These are phyloP conservation scores for Torulaspora franciscae DNA, from an alignment of 805 yeast species.

Conservation along the genomic window DNA sequence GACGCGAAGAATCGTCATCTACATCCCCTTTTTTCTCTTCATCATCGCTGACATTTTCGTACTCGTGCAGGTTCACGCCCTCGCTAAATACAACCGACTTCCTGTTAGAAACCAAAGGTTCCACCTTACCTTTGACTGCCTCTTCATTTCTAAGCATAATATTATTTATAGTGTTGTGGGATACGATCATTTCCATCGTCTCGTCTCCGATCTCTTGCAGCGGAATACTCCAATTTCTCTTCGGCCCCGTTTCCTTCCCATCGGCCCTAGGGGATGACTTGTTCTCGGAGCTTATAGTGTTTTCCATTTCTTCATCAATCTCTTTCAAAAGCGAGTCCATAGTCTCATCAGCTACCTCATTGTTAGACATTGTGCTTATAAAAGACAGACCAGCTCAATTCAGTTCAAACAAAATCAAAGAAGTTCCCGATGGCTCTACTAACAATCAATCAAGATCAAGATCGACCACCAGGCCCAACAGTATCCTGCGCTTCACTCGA, in stretches of 20 bases:
- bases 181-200: conserved; percentile 32
- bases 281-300: conserved; percentile 11
- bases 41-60: conserved; percentile 8
- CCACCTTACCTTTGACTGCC: not conserved
- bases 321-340: conserved; percentile 31
- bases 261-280: not conserved
- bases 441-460: not conserved
- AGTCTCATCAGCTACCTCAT: conserved; percentile 13
- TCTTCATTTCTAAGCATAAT: not conserved
- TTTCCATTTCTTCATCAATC: conserved; percentile 30
- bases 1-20: not conserved
- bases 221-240: conserved; percentile 20
- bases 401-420: not conserved
- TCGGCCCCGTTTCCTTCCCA: not conserved
- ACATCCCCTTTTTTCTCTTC: not conserved
- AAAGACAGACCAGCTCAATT: not conserved
- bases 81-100: conserved; percentile 21
- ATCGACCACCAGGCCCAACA: too few species aligned
- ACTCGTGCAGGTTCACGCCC: conserved; percentile 19
- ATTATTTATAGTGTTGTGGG: conserved; percentile 23
- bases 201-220: conserved; percentile 33
- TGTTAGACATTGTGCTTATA: not conserved
- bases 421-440: not conserved
- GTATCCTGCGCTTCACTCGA: not conserved
- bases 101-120: conserved; percentile 3